Base-by-base conservation (phyloP, 768 basidiomycete genomes). In the Cantharellus anzutake region DNA sequence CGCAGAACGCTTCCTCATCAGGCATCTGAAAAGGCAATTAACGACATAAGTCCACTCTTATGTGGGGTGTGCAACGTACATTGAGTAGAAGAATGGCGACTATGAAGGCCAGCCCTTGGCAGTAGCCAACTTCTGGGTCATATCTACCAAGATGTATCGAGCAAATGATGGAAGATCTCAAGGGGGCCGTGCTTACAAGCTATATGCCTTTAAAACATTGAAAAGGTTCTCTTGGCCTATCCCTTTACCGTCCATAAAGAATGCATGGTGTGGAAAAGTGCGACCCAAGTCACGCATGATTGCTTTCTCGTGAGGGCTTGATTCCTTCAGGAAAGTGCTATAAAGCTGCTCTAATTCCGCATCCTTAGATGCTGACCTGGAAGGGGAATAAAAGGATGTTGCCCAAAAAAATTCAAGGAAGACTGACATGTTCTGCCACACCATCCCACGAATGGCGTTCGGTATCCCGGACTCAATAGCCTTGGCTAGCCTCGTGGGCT, bases 201-300 rank as follows among this genome's bases (percentile, higher is more conserved):
- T 96, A 69, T 98, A 99, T 5, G 96, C 96, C 69, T 98, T 98
- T 40, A 97, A 76, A 41, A 99, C 93, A 67, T 97, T 98, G 74
- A 97, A 97, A 41, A 99, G 71, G 67, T 94, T 93, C 70, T 97
- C 94, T 69, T 98, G 93, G 2, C 96, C 96, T 37, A 93, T 84
- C 4, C 94, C 96, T 65, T 87, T 86, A 2, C 84, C 91, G 64
- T 96, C 87, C 50, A 81, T 90, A 70, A 98, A 99, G 73, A 90
- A 97, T 52, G 87, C 84, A 66, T 98, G 93, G 68, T 92, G 87
- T 35, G 96, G 96, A 71, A 99, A 97, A 2, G 96, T 99, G 81
- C 92, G 78, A 65, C 88, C 89, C 40, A 99, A 78, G 71, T 99
- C 96, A 61, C 94, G 80, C 44, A 78, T 80, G 56, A 99, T 99